Evolutionary conservation across 1,284 basidiomycete species (phyloP).

Genomic region (Kwoniella shivajii): DNA sequence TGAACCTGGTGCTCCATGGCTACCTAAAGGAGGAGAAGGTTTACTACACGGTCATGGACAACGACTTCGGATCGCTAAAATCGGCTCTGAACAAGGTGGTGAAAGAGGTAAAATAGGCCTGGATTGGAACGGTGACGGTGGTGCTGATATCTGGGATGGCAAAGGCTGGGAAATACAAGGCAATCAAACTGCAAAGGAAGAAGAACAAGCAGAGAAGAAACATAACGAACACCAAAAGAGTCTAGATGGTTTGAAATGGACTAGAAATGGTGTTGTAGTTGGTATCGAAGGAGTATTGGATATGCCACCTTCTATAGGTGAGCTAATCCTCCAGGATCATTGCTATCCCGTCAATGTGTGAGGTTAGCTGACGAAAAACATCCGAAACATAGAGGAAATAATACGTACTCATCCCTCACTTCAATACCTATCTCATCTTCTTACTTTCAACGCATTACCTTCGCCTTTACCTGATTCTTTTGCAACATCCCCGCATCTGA

Average conservation of each 20-base stretch:
- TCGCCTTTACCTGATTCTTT: conserved; percentile 61
- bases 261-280: conserved; percentile 75
- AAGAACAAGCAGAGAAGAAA: conserved; percentile 11
- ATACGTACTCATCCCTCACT: conserved; percentile 63
- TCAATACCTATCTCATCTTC: conserved; percentile 63
- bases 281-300: conserved; percentile 75
- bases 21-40: conserved; percentile 71
- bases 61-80: conserved; percentile 65
- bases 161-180: conserved; percentile 38
- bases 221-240: conserved; percentile 49
- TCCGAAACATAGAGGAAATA: conserved; percentile 58
- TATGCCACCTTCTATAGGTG: conserved; percentile 75
- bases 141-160: conserved; percentile 54
- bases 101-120: conserved; percentile 64
- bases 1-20: conserved; percentile 78
- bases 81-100: conserved; percentile 54
- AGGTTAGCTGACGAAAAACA: background rate
- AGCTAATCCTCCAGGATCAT: conserved; percentile 33
- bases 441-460: conserved; percentile 64
- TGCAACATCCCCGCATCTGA: conserved; percentile 65
- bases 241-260: conserved; percentile 52
- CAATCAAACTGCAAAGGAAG: conserved; percentile 18
- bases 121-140: conserved; percentile 71
- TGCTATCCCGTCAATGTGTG: background rate
- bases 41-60: conserved; percentile 81